phyloP scores from a whole-genome alignment of 306 rosid species.

The Gastrolobium bilobum region DNA sequence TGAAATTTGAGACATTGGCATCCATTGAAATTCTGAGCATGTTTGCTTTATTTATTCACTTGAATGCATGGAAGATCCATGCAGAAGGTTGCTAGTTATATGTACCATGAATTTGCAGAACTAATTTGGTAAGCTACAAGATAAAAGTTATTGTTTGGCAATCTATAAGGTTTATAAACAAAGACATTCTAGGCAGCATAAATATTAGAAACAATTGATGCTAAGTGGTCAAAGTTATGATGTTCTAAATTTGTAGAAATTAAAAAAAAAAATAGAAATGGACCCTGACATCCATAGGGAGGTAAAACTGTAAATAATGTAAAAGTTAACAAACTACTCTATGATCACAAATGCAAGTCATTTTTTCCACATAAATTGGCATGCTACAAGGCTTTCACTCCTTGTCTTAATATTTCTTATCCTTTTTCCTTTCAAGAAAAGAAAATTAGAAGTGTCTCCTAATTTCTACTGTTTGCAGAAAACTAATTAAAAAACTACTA shows the following conservation, averaged over 20 bases:
- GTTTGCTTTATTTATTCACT: background rate
- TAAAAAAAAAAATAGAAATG: background rate
- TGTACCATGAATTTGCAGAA: background rate
- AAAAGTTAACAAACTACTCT: background rate
- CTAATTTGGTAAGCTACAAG: background rate
- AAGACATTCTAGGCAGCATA: background rate
- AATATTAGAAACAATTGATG: background rate
- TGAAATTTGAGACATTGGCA: background rate
- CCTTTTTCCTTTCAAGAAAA: background rate
- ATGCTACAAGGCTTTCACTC: conserved; percentile 12
- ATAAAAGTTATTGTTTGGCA: background rate
- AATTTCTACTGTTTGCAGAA: background rate
- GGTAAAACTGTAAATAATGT: background rate
- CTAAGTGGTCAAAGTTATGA: background rate
- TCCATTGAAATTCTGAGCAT: background rate
- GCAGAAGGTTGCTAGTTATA: background rate
- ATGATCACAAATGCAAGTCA: background rate
- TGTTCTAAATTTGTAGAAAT: conserved; percentile 2
- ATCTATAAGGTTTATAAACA: background rate
- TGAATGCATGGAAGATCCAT: background rate
- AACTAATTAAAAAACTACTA: background rate
- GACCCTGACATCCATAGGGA: background rate
- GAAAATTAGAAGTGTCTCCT: background rate
- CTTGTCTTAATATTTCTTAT: background rate
- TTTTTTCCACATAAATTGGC: background rate